Conservation (phyloP, 2,329 filamentous ascomycete species). For the Rutstroemia sydowiana region DNA sequence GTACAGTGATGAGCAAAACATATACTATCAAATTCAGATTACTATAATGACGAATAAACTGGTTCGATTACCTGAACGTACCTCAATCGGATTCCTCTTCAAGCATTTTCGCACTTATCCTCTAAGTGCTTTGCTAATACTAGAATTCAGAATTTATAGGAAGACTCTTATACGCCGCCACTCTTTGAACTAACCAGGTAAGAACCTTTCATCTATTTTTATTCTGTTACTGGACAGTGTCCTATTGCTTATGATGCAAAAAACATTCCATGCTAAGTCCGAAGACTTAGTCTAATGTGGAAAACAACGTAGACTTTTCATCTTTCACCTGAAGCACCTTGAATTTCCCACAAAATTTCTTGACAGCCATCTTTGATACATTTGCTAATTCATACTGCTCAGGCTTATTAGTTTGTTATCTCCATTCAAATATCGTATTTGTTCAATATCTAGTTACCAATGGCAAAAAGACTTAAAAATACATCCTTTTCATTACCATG, state of each 20-base stretch:
- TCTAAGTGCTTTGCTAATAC: background rate
- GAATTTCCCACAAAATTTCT: background rate
- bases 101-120: background rate
- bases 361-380: background rate
- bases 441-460: background rate
- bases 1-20: slow-evolving; percentile 36
- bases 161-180: background rate
- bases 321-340: slow-evolving; percentile 65
- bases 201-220: background rate
- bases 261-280: slow-evolving; percentile 69
- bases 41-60: slow-evolving; percentile 30
- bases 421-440: background rate
- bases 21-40: slow-evolving; percentile 41
- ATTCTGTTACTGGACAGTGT: background rate
- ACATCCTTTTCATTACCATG: background rate
- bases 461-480: background rate
- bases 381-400: background rate
- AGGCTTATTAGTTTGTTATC: background rate
- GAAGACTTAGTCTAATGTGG: slow-evolving; percentile 53
- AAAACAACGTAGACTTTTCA: slow-evolving; percentile 68
- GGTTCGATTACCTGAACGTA: slow-evolving; percentile 33
- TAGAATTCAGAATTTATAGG: slow-evolving; percentile 5
- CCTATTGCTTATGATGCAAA: slow-evolving; percentile 53
- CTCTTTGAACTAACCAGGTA: background rate
- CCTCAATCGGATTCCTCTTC: slow-evolving; percentile 4